These are phyloP conservation scores for Mallotus nudiflorus DNA, from an alignment of 345 rosid species.

Conservation along the genomic window DNA sequence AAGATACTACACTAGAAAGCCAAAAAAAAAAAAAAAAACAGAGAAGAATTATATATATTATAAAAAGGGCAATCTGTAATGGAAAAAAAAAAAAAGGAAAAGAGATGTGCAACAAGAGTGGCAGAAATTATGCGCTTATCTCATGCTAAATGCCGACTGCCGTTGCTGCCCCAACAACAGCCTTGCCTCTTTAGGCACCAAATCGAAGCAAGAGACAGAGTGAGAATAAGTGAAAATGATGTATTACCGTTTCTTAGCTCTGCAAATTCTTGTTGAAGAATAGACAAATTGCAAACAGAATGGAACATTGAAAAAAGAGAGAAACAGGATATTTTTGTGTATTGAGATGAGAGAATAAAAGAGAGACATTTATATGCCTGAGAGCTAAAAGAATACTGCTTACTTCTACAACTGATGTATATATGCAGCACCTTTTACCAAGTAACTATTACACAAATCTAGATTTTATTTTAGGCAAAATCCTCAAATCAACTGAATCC, in stretches of 20 bases:
- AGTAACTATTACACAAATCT: too few relatives aligned
- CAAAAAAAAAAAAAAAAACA: not conserved
- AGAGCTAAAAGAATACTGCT: too few relatives aligned
- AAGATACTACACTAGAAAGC: not conserved
- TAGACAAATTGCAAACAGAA: constrained; percentile 18
- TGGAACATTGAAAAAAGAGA: not conserved
- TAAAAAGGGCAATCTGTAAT: too few relatives aligned
- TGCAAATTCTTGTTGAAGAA: constrained; percentile 11
- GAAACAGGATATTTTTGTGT: constrained; percentile 23
- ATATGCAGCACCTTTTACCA: too few relatives aligned
- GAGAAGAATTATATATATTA: too few relatives aligned
- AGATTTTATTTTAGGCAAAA: too few relatives aligned
- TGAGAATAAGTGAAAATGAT: constrained; percentile 27
- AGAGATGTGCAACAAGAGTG: not conserved
- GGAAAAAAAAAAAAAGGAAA: not conserved
- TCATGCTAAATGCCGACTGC: not conserved
- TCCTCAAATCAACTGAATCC: too few relatives aligned
- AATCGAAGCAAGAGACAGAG: not conserved
- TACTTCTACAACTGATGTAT: too few relatives aligned
- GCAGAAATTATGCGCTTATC: not conserved
- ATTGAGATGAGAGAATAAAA: too few relatives aligned
- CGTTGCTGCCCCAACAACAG: constrained; percentile 5
- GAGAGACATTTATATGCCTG: not conserved
- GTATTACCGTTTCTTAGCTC: constrained; percentile 20
- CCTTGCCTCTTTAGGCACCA: constrained; percentile 17